Conservation (phyloP, 2,329 filamentous ascomycete species). For the Leptodontidium sp. region DNA sequence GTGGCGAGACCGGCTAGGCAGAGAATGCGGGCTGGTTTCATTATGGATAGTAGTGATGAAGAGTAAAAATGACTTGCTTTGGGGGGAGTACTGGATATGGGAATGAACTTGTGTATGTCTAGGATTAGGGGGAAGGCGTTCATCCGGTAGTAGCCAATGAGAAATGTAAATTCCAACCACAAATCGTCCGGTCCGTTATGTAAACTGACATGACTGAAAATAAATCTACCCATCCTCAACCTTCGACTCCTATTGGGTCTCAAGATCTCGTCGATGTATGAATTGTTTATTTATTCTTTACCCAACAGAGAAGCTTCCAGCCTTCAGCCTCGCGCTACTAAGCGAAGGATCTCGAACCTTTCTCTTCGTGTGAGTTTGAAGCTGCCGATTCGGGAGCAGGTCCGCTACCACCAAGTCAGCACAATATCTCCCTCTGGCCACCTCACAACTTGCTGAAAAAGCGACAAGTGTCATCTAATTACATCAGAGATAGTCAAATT, state of each 20-base stretch:
- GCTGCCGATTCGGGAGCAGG: no score
- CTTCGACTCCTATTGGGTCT: no score
- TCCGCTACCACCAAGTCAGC: no score
- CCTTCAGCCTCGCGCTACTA: slow-evolving; percentile 15
- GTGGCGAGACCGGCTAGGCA: slow-evolving; percentile 43
- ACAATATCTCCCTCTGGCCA: no score
- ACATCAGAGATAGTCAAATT: no score
- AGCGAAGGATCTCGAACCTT: slow-evolving; percentile 13
- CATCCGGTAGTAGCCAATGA: neutral
- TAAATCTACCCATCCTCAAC: no score
- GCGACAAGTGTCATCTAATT: no score
- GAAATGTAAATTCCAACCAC: slow-evolving; percentile 6
- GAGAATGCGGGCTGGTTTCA: slow-evolving; percentile 61
- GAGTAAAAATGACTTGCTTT: slow-evolving; percentile 39
- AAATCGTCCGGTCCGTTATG: neutral
- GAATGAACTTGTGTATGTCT: neutral
- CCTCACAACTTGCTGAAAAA: no score
- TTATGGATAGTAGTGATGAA: slow-evolving; percentile 66
- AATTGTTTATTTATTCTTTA: neutral
- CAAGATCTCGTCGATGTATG: no score
- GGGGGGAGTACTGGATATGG: slow-evolving; percentile 20
- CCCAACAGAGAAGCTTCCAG: neutral
- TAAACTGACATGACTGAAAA: no score
- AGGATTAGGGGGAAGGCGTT: slow-evolving; percentile 2
- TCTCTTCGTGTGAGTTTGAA: no score